Evolutionary conservation across 1,139 yeast species (phyloP), one percentile per base, ranked within the genome.

Genomic region (Pichia sp.): DNA sequence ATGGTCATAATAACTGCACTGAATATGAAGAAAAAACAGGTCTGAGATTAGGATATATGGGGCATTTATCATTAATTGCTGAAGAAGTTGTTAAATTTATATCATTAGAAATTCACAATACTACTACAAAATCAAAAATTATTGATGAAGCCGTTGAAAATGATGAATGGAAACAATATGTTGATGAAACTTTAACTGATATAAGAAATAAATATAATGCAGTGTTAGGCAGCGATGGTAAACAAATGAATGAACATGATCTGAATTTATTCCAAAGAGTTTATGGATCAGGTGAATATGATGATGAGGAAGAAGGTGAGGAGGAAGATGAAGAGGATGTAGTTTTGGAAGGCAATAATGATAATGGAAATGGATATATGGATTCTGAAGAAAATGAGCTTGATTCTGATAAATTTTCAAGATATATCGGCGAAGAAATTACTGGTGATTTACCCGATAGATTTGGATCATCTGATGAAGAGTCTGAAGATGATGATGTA

Each of bases 71-170:
- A 0, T 71, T 92, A 52, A 90, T 94, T 51, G 95, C 97, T 8
- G 98, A 94, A 62, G 99, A 92, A 62, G 95, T 92, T 38, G 97
- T 92, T 48, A 94, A 94, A 62, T 92, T 92, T 63, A 84, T 90
- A 28, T 87, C 87, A 40, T 66, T 83, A 23, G 83, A 80, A 56
- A 37, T 58, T 30, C 56, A 54, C 35, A 55, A 51, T 37, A 81
- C 87, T 1, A 80, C 87, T 2, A 25, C 32, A 24, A 59, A 55
- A 32, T 76, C 87, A 46, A 75, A 75, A 28, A 67, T 75, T 16
- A 80, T 87, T 31, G 79, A 79, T 50, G 72, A 68, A 23, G 79
- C 79, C 39, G 74, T 81, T 9, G 72, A 76, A 46, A 56, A 63
- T 27, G 73, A 79, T 48, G 80, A 73, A 12, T 92, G 99, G 99